These are phyloP conservation scores for Trypanosoma conorhini DNA, from an alignment of 208 protist species.

Conservation along the genomic window DNA sequence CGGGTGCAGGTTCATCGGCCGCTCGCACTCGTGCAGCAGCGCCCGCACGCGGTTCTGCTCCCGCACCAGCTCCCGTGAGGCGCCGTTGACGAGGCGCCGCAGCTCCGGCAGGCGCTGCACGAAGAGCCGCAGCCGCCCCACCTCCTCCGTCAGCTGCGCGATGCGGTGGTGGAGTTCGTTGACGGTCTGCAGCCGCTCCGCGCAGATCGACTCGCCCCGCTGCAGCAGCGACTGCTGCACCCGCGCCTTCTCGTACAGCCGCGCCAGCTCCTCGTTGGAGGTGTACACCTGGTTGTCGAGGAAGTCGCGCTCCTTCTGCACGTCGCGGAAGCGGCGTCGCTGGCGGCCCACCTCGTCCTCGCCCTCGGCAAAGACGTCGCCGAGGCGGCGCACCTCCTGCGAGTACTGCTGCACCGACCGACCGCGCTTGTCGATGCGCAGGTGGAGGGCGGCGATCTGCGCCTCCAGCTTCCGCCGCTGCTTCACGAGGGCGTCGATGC, in stretches of 20 bases:
- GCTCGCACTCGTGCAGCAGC: conserved; percentile 94
- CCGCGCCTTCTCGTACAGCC: conserved; percentile 97
- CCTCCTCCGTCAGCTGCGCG: conserved; percentile 44
- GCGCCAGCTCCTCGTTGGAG: conserved; percentile 93
- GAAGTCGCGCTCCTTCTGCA: conserved; percentile 96
- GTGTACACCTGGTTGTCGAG: conserved; percentile 94
- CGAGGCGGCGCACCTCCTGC: conserved; percentile 90
- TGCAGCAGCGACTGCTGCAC: conserved; percentile 93
- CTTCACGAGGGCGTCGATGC: conserved; percentile 45
- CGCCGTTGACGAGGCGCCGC: conserved; percentile 63
- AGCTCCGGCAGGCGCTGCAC: conserved; percentile 58
- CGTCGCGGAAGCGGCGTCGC: conserved; percentile 89
- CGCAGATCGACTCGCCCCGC: conserved; percentile 95
- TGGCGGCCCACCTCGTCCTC: conserved; percentile 87
- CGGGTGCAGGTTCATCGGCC: conserved; percentile 96
- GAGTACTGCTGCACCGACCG: conserved; percentile 47
- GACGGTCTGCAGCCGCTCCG: conserved; percentile 67
- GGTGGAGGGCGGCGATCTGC: conserved; percentile 49
- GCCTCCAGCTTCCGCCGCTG: conserved; percentile 53
- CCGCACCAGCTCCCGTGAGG: conserved; percentile 52
- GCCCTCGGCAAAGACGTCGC: conserved; percentile 91
- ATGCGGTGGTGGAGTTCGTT: conserved; percentile 67
- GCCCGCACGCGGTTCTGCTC: conserved; percentile 89
- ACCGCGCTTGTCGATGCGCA: conserved; percentile 34
- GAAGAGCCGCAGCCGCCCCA: conserved; percentile 53